Evolutionary conservation across 2,329 filamentous ascomycete species (phyloP).

Genomic region (Ramularia collo-cygni): DNA sequence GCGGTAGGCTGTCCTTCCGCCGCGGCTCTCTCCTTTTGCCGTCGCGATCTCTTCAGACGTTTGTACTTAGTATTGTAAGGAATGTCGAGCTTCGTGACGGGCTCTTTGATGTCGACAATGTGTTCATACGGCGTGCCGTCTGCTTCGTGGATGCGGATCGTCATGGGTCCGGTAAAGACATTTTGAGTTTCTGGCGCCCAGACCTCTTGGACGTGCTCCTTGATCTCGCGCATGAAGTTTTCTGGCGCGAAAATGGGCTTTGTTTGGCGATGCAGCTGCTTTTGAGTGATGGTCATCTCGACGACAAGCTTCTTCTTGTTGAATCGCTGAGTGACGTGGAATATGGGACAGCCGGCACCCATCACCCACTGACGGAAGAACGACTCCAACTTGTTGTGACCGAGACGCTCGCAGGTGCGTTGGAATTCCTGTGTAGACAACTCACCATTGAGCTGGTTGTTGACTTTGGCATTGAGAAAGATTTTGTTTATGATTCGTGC

Average conservation of each 20-base stretch:
- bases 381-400: constrained; percentile 75
- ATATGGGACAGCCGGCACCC: constrained; percentile 79
- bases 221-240: constrained; percentile 76
- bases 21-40: constrained; percentile 68
- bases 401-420: constrained; percentile 77
- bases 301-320: constrained; percentile 97
- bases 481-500: constrained; percentile 79
- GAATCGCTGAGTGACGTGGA: constrained; percentile 80
- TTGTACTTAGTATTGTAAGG: constrained; percentile 99
- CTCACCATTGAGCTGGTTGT: constrained; percentile 62
- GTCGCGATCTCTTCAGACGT: constrained; percentile 78
- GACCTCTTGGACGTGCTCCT: constrained; percentile 68
- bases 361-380: constrained; percentile 95
- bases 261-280: constrained; percentile 52
- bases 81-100: constrained; percentile 79
- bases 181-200: constrained; percentile 53
- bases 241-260: constrained; percentile 58
- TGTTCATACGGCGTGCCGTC: constrained; percentile 98
- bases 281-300: constrained; percentile 81
- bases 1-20: constrained; percentile 55
- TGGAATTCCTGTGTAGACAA: constrained; percentile 73
- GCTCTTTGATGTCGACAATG: constrained; percentile 90
- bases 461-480: constrained; percentile 78
- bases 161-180: constrained; percentile 95
- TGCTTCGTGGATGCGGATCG: constrained; percentile 93